A percentile compares a stretch with the other conserved stretches of the same genome.
Evolutionary conservation across 768 basidiomycete genomes (phyloP).

Genomic region (Termitomyces sp.): DNA sequence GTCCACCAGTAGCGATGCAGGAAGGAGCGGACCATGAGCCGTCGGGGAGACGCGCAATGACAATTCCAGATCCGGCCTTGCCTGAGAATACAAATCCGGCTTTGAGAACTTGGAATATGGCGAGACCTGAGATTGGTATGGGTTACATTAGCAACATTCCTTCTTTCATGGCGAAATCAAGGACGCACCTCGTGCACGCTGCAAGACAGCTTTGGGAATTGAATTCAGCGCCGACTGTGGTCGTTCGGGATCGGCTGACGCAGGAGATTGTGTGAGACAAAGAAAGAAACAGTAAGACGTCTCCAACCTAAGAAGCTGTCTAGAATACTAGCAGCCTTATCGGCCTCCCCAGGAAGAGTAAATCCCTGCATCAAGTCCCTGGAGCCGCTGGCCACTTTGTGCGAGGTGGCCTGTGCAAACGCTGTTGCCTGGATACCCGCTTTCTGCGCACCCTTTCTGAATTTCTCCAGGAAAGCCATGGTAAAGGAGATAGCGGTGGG

Average conservation of each 20-base stretch:
- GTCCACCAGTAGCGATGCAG: constrained; percentile 93
- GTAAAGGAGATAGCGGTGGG: not conserved
- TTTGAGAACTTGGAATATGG: constrained; percentile 91
- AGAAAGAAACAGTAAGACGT: not conserved
- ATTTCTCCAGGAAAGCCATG: constrained; percentile 71
- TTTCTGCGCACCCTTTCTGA: constrained; percentile 75
- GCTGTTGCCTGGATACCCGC: constrained; percentile 79
- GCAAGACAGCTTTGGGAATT: constrained; percentile 90
- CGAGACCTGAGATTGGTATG: constrained; percentile 58
- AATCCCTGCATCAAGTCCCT: constrained; percentile 82
- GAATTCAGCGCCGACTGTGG: constrained; percentile 91
- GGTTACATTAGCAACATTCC: not conserved
- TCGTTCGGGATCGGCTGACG: constrained; percentile 76
- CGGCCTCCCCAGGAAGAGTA: constrained; percentile 86
- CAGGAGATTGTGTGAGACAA: constrained; percentile 2
- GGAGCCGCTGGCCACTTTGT: constrained; percentile 70
- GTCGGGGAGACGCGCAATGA: constrained; percentile 89
- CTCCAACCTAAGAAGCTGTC: constrained; percentile 82
- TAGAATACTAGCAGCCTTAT: constrained; percentile 91
- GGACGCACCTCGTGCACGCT: constrained; percentile 77
- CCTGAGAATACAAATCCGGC: constrained; percentile 95
- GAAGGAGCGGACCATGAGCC: constrained; percentile 97
- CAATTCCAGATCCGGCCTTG: constrained; percentile 89
- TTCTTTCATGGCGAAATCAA: not conserved
- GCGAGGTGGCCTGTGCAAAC: constrained; percentile 63